Evolutionary conservation across 2,329 filamentous ascomycete species (phyloP).

Genomic region (Diplodia scrobiculata): DNA sequence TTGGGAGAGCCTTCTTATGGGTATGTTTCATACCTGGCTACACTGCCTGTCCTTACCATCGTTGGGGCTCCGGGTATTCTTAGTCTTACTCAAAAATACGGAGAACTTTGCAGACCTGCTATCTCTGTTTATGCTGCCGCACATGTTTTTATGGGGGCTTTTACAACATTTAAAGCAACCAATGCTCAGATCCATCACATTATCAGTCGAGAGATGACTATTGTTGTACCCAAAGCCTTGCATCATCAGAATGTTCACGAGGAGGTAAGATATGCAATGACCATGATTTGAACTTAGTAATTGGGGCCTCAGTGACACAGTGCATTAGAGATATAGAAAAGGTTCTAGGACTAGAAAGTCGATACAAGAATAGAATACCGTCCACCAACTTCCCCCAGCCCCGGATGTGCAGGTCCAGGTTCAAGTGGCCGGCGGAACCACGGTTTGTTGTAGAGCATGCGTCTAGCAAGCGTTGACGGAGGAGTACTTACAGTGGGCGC

Average conservation of each 20-base stretch:
- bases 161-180: no score
- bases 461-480: slow-evolving; percentile 12
- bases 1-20: not conserved
- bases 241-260: no score
- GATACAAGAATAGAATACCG: slow-evolving; percentile 23
- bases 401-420: not conserved
- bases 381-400: slow-evolving; percentile 7
- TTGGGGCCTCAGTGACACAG: slow-evolving; percentile 16
- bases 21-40: not conserved
- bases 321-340: slow-evolving; percentile 10
- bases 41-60: not conserved
- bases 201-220: no score
- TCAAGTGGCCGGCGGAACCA: not conserved
- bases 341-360: slow-evolving; percentile 15
- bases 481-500: slow-evolving; percentile 17
- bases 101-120: no score
- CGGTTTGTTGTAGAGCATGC: not conserved
- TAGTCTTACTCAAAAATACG: no score
- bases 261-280: not conserved
- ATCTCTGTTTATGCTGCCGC: no score
- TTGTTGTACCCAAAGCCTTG: no score
- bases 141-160: no score
- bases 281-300: not conserved
- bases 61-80: no score
- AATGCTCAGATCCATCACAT: no score